Conservation (phyloP, 352 stramenopile species). For the Globisporangium mamillatum region DNA sequence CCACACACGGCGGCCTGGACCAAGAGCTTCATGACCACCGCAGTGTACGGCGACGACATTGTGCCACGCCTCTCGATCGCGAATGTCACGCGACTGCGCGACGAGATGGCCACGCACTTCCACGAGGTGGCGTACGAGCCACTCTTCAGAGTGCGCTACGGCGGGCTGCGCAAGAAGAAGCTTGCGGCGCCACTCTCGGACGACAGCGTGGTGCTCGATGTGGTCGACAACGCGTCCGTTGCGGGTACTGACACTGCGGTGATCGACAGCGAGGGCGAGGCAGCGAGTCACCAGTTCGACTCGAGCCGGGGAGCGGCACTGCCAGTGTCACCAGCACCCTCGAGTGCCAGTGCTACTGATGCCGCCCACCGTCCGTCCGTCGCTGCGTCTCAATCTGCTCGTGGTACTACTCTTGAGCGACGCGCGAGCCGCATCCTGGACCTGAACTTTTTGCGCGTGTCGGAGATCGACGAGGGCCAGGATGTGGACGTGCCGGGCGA, state of each 20-base stretch:
- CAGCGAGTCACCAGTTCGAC: slow-evolving; percentile 3
- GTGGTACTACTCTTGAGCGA: neutral
- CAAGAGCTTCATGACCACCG: slow-evolving; percentile 65
- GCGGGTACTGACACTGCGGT: neutral
- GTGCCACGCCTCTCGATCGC: slow-evolving; percentile 64
- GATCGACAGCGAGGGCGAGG: slow-evolving; percentile 6
- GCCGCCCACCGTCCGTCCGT: neutral
- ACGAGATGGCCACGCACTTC: slow-evolving; percentile 70
- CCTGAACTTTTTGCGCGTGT: slow-evolving; percentile 31
- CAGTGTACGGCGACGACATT: slow-evolving; percentile 70
- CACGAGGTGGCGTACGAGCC: slow-evolving; percentile 60
- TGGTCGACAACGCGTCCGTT: neutral
- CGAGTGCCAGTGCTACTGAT: neutral
- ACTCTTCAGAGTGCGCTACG: slow-evolving; percentile 59
- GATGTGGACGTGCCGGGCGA: slow-evolving; percentile 68
- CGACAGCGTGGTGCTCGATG: slow-evolving; percentile 11
- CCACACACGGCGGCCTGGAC: slow-evolving; percentile 51
- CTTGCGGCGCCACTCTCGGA: slow-evolving; percentile 15
- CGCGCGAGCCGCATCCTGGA: slow-evolving; percentile 21
- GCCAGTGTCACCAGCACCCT: neutral
- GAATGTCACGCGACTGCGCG: slow-evolving; percentile 61
- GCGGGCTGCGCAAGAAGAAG: slow-evolving; percentile 39
- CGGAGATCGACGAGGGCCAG: slow-evolving; percentile 41
- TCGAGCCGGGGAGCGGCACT: slow-evolving; percentile 1
- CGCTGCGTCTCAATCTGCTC: neutral